Conservation (phyloP, 768 basidiomycete genomes). For the Gelatoporia subvermispora region DNA sequence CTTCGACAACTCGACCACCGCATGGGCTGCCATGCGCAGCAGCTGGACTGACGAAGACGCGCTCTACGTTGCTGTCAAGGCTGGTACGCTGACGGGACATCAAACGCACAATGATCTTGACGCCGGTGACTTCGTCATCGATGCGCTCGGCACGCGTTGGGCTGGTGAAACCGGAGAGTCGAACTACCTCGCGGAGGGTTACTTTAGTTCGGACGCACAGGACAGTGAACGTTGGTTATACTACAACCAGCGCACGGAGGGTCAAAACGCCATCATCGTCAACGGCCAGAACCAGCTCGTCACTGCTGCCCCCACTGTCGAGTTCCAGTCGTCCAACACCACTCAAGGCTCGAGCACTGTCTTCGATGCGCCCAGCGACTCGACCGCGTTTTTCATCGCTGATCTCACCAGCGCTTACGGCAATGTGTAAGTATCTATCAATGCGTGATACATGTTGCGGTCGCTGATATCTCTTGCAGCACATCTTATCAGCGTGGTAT, state of each 20-base stretch:
- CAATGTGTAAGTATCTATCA: slow-evolving; percentile 47
- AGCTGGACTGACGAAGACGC: slow-evolving; percentile 89
- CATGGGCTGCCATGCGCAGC: slow-evolving; percentile 90
- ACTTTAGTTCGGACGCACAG: slow-evolving; percentile 77
- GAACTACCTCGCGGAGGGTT: slow-evolving; percentile 70
- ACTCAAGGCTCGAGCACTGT: slow-evolving; percentile 85
- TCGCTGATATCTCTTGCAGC: slow-evolving; percentile 30
- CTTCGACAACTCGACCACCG: slow-evolving; percentile 67
- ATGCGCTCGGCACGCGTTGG: slow-evolving; percentile 91
- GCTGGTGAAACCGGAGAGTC: slow-evolving; percentile 91
- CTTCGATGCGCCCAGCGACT: slow-evolving; percentile 50
- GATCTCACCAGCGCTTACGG: slow-evolving; percentile 77
- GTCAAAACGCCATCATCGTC: slow-evolving; percentile 91
- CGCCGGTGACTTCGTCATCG: slow-evolving; percentile 90
- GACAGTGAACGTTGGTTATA: slow-evolving; percentile 77
- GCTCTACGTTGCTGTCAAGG: slow-evolving; percentile 85
- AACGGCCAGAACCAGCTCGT: slow-evolving; percentile 78
- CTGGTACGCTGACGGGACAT: slow-evolving; percentile 72
- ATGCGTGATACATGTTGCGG: not conserved
- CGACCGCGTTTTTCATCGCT: slow-evolving; percentile 78
- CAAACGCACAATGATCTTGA: slow-evolving; percentile 97
- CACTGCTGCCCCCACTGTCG: slow-evolving; percentile 50
- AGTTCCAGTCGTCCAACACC: slow-evolving; percentile 48
- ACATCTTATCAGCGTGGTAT: slow-evolving; percentile 80
- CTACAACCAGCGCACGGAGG: slow-evolving; percentile 95